These are phyloP conservation scores for Vachellia pachyceras DNA, from an alignment of 306 rosid genomes.

Conservation along the genomic window DNA sequence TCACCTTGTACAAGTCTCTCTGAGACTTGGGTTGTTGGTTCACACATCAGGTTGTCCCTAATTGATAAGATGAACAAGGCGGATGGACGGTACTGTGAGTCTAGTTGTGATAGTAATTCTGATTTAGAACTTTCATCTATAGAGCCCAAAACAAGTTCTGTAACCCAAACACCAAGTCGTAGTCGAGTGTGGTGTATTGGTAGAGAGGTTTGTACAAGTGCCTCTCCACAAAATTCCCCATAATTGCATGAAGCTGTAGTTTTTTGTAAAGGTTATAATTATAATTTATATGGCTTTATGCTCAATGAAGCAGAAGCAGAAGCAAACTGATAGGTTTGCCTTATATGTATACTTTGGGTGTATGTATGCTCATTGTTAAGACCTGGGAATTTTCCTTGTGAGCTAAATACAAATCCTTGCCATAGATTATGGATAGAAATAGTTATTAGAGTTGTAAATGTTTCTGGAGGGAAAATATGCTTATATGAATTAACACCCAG, in stretches of 20 bases:
- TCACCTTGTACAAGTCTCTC: slow-evolving; percentile 50
- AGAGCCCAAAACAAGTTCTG: slow-evolving; percentile 52
- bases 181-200: slow-evolving; percentile 63
- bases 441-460: background rate
- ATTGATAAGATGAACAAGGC: slow-evolving; percentile 50
- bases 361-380: background rate
- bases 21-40: slow-evolving; percentile 45
- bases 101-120: slow-evolving; percentile 44
- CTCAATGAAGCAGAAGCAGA: slow-evolving; percentile 33
- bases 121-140: slow-evolving; percentile 46
- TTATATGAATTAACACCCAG: background rate
- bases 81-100: slow-evolving; percentile 38
- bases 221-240: slow-evolving; percentile 62
- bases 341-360: background rate
- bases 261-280: slow-evolving; percentile 49
- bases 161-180: slow-evolving; percentile 60
- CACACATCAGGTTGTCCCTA: slow-evolving; percentile 54
- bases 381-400: background rate
- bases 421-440: background rate
- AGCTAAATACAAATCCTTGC: slow-evolving; percentile 2
- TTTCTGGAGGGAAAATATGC: background rate
- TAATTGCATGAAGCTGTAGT: slow-evolving; percentile 26
- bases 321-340: slow-evolving; percentile 48
- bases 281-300: background rate
- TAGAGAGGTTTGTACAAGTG: slow-evolving; percentile 61